Percentiles rank a stretch among this genome's conserved stretches.
These are phyloP conservation scores for Globisporangium viniferum DNA, from an alignment of 352 stramenopile species.

Conservation along the genomic window DNA sequence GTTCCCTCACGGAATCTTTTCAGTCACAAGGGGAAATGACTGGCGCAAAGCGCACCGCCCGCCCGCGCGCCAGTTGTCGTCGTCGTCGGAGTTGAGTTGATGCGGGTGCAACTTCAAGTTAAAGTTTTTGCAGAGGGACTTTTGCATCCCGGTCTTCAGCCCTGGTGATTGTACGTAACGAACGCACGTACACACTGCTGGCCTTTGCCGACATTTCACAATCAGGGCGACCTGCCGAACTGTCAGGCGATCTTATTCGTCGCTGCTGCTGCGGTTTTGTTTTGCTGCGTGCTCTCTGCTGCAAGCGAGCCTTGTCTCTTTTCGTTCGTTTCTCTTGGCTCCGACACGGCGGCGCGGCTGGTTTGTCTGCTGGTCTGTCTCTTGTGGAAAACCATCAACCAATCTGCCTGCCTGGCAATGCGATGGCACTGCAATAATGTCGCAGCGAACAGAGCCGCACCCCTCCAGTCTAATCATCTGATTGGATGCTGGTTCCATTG, in stretches of 20 bases:
- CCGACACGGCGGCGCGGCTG: not conserved
- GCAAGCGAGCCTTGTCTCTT: constrained; percentile 8
- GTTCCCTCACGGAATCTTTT: not conserved
- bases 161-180: not conserved
- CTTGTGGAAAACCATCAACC: constrained; percentile 2
- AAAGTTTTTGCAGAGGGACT: not conserved
- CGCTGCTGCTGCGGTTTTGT: not conserved
- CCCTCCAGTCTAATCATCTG: not conserved
- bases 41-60: not conserved
- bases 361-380: constrained; percentile 1
- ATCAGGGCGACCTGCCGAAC: not conserved
- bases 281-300: not conserved
- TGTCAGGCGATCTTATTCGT: constrained; percentile 3
- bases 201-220: not conserved
- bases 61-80: not conserved
- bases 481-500: not conserved
- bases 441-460: constrained; percentile 1
- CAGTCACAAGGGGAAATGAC: not conserved
- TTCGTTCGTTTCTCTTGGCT: not conserved
- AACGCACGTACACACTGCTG: not conserved
- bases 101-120: not conserved
- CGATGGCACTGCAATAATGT: not conserved
- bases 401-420: too few relatives aligned
- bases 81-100: not conserved
- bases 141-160: not conserved